Evolutionary conservation across 2,329 filamentous ascomycete species (phyloP).

Genomic region (Verticillium dahliae): DNA sequence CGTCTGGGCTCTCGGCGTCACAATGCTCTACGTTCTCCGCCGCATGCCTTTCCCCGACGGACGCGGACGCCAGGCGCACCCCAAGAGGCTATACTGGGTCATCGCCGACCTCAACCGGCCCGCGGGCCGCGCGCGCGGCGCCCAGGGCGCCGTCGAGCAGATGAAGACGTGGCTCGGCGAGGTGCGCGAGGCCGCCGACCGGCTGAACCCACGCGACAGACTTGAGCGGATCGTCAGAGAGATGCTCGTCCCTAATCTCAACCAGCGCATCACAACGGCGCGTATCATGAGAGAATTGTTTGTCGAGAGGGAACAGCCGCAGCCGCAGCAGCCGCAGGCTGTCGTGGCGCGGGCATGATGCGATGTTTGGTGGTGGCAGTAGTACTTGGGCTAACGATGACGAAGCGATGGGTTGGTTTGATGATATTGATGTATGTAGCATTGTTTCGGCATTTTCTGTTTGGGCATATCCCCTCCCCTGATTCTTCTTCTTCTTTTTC

Average conservation of each 20-base stretch:
- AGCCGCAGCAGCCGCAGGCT: slow-evolving; percentile 4
- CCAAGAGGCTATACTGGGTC: slow-evolving; percentile 48
- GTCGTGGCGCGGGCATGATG: slow-evolving; percentile 4
- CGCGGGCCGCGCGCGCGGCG: slow-evolving; percentile 7
- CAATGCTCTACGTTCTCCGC: slow-evolving; percentile 52
- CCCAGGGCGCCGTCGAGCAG: slow-evolving; percentile 32
- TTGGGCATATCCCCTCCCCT: background rate
- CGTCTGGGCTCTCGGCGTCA: slow-evolving; percentile 54
- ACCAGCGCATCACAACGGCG: slow-evolving; percentile 48
- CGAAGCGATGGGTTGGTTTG: background rate
- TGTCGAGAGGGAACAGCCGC: slow-evolving; percentile 14
- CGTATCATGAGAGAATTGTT: slow-evolving; percentile 34
- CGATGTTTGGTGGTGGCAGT: background rate
- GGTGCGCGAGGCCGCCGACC: slow-evolving; percentile 39
- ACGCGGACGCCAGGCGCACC: slow-evolving; percentile 39
- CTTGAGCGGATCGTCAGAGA: slow-evolving; percentile 45
- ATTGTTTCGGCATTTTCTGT: background rate
- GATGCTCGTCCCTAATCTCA: slow-evolving; percentile 46
- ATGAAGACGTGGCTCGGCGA: slow-evolving; percentile 53
- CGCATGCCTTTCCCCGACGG: slow-evolving; percentile 50
- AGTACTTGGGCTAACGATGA: too few species aligned
- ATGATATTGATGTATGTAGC: background rate
- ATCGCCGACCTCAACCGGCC: slow-evolving; percentile 49
- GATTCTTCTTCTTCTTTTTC: background rate
- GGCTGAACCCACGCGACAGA: slow-evolving; percentile 37